Evolutionary conservation across 1,139 yeast species (phyloP).

Genomic region (Saccharomyces hybrid): DNA sequence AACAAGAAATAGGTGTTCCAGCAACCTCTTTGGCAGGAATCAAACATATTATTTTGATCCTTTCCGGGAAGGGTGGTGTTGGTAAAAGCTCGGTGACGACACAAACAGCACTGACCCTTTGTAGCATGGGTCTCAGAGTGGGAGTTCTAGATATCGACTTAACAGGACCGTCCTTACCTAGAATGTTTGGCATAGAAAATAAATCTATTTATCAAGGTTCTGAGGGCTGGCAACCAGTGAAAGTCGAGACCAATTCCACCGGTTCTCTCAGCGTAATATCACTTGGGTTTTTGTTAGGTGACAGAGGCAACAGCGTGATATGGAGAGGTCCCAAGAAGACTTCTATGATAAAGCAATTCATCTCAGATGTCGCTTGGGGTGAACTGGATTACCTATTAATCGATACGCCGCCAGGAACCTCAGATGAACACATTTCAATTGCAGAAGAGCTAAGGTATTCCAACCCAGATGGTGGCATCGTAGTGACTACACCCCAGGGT

Average conservation of each 20-base stretch:
- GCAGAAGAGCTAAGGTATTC: slow-evolving; percentile 82
- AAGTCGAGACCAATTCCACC: slow-evolving; percentile 19
- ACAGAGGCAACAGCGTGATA: slow-evolving; percentile 84
- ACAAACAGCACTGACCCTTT: slow-evolving; percentile 77
- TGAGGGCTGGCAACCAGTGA: slow-evolving; percentile 90
- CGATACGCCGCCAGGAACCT: slow-evolving; percentile 98
- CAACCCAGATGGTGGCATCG: slow-evolving; percentile 82
- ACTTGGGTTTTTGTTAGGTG: slow-evolving; percentile 77
- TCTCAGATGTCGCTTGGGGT: slow-evolving; percentile 90
- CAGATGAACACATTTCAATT: slow-evolving; percentile 95
- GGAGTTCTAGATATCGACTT: slow-evolving; percentile 93
- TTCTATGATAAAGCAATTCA: slow-evolving; percentile 92
- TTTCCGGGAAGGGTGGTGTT: slow-evolving; percentile 97
- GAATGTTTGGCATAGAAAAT: slow-evolving; percentile 89
- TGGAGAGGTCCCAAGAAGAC: slow-evolving; percentile 99
- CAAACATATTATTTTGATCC: slow-evolving; percentile 70
- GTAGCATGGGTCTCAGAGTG: slow-evolving; percentile 62
- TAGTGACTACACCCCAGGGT: slow-evolving; percentile 95
- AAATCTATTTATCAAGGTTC: slow-evolving; percentile 74
- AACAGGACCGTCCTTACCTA: slow-evolving; percentile 94
- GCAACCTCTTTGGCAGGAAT: slow-evolving; percentile 55
- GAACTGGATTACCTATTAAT: slow-evolving; percentile 73
- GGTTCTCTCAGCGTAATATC: slow-evolving; percentile 60
- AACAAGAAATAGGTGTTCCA: slow-evolving; percentile 12
- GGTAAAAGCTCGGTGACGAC: slow-evolving; percentile 96